Percentiles rank a stretch among this genome's conserved stretches.
phyloP scores from a whole-genome alignment of 139 green algal genomes.

The Chloropicon primus region DNA sequence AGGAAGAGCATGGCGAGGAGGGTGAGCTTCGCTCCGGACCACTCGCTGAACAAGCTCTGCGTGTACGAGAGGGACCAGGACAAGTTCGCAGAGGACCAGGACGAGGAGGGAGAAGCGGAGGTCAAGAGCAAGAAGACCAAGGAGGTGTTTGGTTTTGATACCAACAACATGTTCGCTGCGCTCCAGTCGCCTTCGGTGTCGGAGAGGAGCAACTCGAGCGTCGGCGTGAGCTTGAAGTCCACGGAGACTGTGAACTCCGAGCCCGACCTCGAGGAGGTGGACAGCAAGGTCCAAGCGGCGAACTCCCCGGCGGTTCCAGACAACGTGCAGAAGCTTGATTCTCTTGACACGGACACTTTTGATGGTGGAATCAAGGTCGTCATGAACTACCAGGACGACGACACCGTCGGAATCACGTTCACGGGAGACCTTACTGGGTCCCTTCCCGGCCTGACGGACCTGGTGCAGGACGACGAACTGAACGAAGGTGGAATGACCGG shows the following conservation, averaged over 20 bases:
- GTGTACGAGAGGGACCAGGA: slow-evolving; percentile 27
- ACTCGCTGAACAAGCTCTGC: slow-evolving; percentile 50
- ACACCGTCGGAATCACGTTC: not conserved
- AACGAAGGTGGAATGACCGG: not conserved
- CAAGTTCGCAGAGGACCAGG: not conserved
- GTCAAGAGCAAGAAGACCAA: not conserved
- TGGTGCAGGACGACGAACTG: not conserved
- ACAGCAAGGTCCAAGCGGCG: not conserved
- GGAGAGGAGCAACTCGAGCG: not conserved
- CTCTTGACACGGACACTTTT: not conserved
- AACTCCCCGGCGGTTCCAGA: not conserved
- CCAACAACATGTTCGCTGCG: not conserved
- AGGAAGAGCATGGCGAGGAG: slow-evolving; percentile 26
- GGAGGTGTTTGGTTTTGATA: not conserved
- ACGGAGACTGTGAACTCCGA: not conserved
- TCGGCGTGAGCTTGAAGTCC: not conserved
- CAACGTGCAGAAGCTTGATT: not conserved
- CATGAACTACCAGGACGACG: not conserved
- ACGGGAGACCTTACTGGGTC: not conserved
- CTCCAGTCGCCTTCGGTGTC: not conserved
- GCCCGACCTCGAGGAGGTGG: not conserved
- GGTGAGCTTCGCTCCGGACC: slow-evolving; percentile 58
- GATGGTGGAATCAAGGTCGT: not conserved
- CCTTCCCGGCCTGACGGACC: not conserved
- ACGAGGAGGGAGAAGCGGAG: not conserved